Evolutionary conservation across 345 rosid genomes (phyloP).

Genomic region (Camelina sativa): DNA sequence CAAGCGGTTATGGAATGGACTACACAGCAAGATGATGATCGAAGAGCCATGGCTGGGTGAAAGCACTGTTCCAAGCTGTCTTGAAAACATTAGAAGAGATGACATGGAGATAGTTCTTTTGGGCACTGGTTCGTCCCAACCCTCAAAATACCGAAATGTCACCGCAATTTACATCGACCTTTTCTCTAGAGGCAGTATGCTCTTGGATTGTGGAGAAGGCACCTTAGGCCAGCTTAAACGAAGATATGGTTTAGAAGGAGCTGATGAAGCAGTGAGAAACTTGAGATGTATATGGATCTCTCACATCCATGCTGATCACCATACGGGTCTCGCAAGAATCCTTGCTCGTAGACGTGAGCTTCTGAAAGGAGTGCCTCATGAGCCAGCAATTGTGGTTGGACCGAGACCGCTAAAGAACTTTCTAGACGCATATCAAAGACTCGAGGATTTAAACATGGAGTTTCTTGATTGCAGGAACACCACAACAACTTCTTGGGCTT

Average conservation of each 20-base stretch:
- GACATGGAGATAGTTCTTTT: conserved; percentile 92
- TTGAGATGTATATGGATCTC: conserved; percentile 91
- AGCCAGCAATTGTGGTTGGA: conserved; percentile 83
- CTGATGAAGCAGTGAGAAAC: conserved; percentile 72
- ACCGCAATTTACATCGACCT: conserved; percentile 80
- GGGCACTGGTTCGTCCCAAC: conserved; percentile 98
- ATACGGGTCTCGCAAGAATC: conserved; percentile 85
- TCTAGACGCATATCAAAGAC: conserved; percentile 85
- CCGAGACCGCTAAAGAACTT: conserved; percentile 85
- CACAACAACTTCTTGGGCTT: conserved; percentile 64
- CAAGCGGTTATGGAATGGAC: conserved; percentile 58
- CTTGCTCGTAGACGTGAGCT: conserved; percentile 81
- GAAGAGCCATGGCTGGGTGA: conserved; percentile 88
- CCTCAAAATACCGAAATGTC: conserved; percentile 95
- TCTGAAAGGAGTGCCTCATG: conserved; percentile 67
- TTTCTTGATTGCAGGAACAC: conserved; percentile 90
- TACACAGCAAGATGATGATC: conserved; percentile 48
- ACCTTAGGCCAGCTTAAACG: conserved; percentile 94
- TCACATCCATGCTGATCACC: conserved; percentile 99
- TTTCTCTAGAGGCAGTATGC: conserved; percentile 77
- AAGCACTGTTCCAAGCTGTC: conserved; percentile 69
- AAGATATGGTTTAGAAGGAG: conserved; percentile 86
- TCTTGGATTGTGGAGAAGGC: conserved; percentile 97
- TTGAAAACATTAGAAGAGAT: conserved; percentile 79
- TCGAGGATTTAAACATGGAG: conserved; percentile 90